Conservation (phyloP, 192 early-diverging fungal genomes). For the Entomortierella parvispora region DNA sequence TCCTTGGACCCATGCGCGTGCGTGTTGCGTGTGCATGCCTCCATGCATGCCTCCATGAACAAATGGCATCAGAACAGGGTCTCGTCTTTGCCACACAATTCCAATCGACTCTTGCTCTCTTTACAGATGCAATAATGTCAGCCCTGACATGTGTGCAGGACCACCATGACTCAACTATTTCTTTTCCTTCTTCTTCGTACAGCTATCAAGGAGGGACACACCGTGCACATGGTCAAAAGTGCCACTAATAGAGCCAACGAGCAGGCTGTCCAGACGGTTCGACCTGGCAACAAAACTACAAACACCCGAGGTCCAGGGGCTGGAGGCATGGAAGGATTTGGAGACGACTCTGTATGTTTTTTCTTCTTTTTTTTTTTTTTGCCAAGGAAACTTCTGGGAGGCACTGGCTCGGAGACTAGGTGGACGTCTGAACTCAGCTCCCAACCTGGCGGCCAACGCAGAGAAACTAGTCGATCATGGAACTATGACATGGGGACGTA, state of each 20-base stretch:
- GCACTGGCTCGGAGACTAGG: neutral
- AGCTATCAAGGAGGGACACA: constrained; percentile 84
- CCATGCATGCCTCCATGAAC: too few relatives aligned
- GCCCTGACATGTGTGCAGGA: neutral
- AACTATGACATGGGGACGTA: too few relatives aligned
- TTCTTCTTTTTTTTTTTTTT: neutral
- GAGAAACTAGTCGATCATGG: too few relatives aligned
- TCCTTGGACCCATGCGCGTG: too few relatives aligned
- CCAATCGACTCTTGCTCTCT: neutral
- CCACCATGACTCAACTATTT: constrained; percentile 9
- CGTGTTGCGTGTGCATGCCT: too few relatives aligned
- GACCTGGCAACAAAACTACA: constrained; percentile 51
- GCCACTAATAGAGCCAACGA: constrained; percentile 54
- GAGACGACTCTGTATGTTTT: constrained; percentile 17
- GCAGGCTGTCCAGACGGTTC: constrained; percentile 51
- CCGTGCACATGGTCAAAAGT: constrained; percentile 90
- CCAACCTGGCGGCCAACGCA: neutral
- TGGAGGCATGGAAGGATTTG: constrained; percentile 35
- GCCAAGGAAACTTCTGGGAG: neutral
- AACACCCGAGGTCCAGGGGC: constrained; percentile 19
- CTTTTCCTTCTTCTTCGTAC: constrained; percentile 4
- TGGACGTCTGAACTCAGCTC: too few relatives aligned
- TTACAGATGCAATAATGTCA: neutral
- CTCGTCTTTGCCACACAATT: too few relatives aligned
- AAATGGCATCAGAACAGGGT: neutral